Conservation (phyloP, 2,329 filamentous ascomycete species). For the Alternaria dauci region DNA sequence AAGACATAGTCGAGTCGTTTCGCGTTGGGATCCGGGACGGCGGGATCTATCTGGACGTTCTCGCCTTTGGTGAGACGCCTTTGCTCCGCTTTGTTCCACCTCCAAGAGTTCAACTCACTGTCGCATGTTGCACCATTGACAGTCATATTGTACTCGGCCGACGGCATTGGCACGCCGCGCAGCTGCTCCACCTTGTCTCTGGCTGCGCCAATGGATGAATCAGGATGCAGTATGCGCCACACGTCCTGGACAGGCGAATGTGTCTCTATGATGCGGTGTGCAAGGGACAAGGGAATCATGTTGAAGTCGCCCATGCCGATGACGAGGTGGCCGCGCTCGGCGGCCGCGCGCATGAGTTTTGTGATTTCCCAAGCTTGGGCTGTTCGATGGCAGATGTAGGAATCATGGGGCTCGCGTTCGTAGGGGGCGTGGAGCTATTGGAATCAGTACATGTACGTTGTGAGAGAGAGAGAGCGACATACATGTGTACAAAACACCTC, state of each 20-base stretch:
- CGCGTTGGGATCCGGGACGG: slow-evolving; percentile 74
- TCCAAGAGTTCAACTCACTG: slow-evolving; percentile 88
- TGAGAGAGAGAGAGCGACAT: slow-evolving; percentile 9
- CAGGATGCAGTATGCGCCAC: slow-evolving; percentile 84
- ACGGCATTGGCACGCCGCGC: slow-evolving; percentile 73
- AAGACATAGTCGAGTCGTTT: slow-evolving; percentile 97
- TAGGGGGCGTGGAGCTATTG: slow-evolving; percentile 81
- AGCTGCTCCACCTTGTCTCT: slow-evolving; percentile 72
- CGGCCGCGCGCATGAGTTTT: slow-evolving; percentile 83
- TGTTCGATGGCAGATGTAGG: slow-evolving; percentile 88
- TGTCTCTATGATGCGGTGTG: slow-evolving; percentile 81
- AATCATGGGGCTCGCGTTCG: slow-evolving; percentile 78
- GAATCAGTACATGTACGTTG: slow-evolving; percentile 49
- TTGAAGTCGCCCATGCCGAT: slow-evolving; percentile 94
- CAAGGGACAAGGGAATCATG: slow-evolving; percentile 87
- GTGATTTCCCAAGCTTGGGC: slow-evolving; percentile 95
- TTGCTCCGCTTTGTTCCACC: slow-evolving; percentile 78
- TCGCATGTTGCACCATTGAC: slow-evolving; percentile 91
- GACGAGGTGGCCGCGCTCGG: slow-evolving; percentile 81
- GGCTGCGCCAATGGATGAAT: slow-evolving; percentile 80
- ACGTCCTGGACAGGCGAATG: slow-evolving; percentile 81
- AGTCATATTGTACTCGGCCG: slow-evolving; percentile 77
- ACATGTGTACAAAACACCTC: slow-evolving; percentile 95
- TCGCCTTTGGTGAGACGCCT: slow-evolving; percentile 72
- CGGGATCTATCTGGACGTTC: slow-evolving; percentile 69